Evolutionary conservation across 2,329 filamentous ascomycete genomes (phyloP).

Genomic region (Fusarium piperis): DNA sequence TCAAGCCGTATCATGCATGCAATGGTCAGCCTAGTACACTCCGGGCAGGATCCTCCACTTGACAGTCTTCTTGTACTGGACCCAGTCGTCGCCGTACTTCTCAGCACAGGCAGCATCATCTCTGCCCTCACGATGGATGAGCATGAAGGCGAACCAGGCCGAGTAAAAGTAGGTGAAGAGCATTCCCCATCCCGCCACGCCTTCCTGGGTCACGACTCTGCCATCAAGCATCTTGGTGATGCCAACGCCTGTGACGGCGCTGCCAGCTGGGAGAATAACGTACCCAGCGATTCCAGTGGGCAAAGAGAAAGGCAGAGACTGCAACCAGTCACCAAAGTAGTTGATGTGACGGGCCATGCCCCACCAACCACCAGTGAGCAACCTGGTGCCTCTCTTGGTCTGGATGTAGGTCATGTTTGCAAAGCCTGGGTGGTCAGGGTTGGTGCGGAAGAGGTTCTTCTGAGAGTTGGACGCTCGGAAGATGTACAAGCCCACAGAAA

Average conservation of each 20-base stretch:
- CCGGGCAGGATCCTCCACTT: constrained; percentile 82
- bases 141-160: constrained; percentile 83
- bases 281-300: constrained; percentile 87
- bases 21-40: constrained; percentile 50
- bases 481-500: constrained; percentile 78
- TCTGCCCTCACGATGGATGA: constrained; percentile 83
- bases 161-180: constrained; percentile 92
- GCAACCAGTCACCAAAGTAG: constrained; percentile 92
- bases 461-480: constrained; percentile 90
- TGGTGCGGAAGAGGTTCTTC: constrained; percentile 91
- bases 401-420: constrained; percentile 83
- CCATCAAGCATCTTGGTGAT: constrained; percentile 65
- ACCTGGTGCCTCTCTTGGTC: constrained; percentile 80
- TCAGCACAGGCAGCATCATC: constrained; percentile 87
- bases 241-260: constrained; percentile 50
- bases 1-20: neutral
- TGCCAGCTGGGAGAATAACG: constrained; percentile 66
- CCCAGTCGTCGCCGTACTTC: constrained; percentile 93
- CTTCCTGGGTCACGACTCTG: constrained; percentile 72
- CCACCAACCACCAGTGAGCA: constrained; percentile 91
- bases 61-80: constrained; percentile 82
- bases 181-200: constrained; percentile 82
- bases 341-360: constrained; percentile 90
- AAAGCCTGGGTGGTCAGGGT: constrained; percentile 81
- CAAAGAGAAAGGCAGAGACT: constrained; percentile 86